Base-by-base conservation (phyloP, 495 filamentous ascomycete species). In the Hypoxylon subgilvum region DNA sequence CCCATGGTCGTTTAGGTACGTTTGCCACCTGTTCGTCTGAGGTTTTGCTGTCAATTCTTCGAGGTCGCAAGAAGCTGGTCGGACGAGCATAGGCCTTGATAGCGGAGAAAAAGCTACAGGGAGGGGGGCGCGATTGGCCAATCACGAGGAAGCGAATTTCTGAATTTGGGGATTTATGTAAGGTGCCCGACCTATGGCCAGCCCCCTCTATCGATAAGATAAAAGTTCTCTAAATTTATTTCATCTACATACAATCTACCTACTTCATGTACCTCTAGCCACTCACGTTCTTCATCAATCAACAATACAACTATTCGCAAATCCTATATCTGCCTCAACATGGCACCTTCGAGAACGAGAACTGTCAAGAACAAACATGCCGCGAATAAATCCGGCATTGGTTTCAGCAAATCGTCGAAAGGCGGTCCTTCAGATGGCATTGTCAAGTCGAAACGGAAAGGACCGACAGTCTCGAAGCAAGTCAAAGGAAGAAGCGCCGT, bases 311-410 rank as follows among this genome's bases (percentile, higher is more conserved):
- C 27, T 5, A 10, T 30, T 30, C 10, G 5, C 5, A 10, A 5
- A 30, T 10, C 27, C 27, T 5, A 5, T 5, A 5, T 30, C 27
- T 30, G 27, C 27, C 10, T 10, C 55, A 64, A 55, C 36, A 84
- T 84, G 81, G 78, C 76, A 61, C 77, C 76, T 9, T 77, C 76
- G 46, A 66, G 73, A 61, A 79, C 77, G 4, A 65, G 48, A 13
- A 84, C 81, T 5, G 67, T 84, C 22, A 84, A 84, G 65, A 82
- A 79, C 46, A 84, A 83, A 46, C 81, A 84, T 63, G 78, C 80
- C 14, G 69, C 70, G 31, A 75, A 75, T 59, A 79, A 72, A 49
- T 75, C 67, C 18, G 72, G 71, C 58, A 69, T 68, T 7, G 61
- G 62, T 55, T 58, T 61, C 23, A 75, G 77, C 69, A 77, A 78